Base-by-base conservation (phyloP, 2,329 filamentous ascomycete genomes). In the Apiospora kogelbergensis region DNA sequence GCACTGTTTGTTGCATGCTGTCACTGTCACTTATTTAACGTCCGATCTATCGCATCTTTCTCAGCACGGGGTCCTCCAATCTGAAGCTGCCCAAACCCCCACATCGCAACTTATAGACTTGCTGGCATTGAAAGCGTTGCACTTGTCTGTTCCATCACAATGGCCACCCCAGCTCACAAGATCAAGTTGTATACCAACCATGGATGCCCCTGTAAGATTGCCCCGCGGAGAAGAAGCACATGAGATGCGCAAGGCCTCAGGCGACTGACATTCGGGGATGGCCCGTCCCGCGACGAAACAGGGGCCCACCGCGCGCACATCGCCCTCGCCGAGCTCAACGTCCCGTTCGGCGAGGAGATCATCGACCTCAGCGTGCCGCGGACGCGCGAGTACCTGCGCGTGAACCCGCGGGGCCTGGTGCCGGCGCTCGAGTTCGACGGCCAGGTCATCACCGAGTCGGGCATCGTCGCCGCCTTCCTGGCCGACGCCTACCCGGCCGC, bases 151-250 rank as follows among this genome's bases (percentile, higher is more conserved):
- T 42, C 10, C 20, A 13, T 6, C 33, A 65, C 24, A 26, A 44
- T 65, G 41, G 37, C 63, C 1, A 13, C 63, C 37, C 20, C 67
- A 44, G 33, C 69, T 44, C 66, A 67, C 40, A 70, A 70, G 67
- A 40, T 70, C 69, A 70, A 70, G 64, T 53, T 70, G 22, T 70
- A 70, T 26, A 70, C 69, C 46, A 70, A 67, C 63, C 69, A 70
- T 24, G 26, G n/a, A 15, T 70, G 69, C 67, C 69, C 69, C 30
- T 70, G 69, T 70, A 66, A 64, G 69, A 22, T 20, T 15, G 33
- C 3, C 33, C 10, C 5, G 9, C 9, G 40, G 33, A 30, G 60
- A 33, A 37, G 13, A 33, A 33, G 33, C 33, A 33, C 33, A 24
- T 20, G 24, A n/a, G 10, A n/a, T n/a, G 26, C 42, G 24, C 45